Percentiles rank a stretch among this genome's conserved stretches.
Conservation (phyloP, 176 grass and related monocot genomes). For the Bonia amplexicaulis region DNA sequence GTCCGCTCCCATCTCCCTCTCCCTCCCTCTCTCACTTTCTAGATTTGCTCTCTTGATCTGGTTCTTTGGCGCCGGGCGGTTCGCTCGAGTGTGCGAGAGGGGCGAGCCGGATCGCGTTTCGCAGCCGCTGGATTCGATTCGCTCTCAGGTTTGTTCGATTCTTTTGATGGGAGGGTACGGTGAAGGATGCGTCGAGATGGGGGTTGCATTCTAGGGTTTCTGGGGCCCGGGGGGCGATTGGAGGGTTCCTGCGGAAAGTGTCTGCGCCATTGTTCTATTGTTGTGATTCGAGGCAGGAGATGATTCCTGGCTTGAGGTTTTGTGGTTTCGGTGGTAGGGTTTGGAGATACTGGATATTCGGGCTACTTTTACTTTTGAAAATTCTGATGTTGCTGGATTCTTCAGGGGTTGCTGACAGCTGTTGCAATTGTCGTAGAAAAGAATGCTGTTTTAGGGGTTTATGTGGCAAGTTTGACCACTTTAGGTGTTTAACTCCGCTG, state of each 20-base stretch:
- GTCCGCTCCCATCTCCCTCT: slow-evolving; percentile 2
- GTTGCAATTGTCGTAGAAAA: not conserved
- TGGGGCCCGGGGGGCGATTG: too few species aligned
- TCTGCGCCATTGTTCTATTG: not conserved
- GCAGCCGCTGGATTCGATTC: not conserved
- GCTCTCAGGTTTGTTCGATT: not conserved
- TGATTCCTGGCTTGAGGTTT: not conserved
- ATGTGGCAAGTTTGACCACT: not conserved
- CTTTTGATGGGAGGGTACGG: not conserved
- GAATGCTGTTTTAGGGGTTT: not conserved
- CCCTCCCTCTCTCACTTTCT: not conserved
- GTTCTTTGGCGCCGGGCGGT: not conserved
- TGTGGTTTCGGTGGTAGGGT: not conserved
- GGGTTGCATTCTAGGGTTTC: not conserved
- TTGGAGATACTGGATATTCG: not conserved
- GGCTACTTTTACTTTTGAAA: not conserved
- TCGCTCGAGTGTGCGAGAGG: not conserved
- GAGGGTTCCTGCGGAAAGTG: not conserved
- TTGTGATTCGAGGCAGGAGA: not conserved
- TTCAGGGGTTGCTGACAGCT: not conserved
- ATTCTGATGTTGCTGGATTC: not conserved
- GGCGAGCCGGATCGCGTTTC: not conserved
- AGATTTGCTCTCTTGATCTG: slow-evolving; percentile 5
- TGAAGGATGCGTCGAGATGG: not conserved
- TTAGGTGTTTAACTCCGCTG: not conserved